Conservation (phyloP, 176 grass and related monocot species). For the Rhynchospora pubera region DNA sequence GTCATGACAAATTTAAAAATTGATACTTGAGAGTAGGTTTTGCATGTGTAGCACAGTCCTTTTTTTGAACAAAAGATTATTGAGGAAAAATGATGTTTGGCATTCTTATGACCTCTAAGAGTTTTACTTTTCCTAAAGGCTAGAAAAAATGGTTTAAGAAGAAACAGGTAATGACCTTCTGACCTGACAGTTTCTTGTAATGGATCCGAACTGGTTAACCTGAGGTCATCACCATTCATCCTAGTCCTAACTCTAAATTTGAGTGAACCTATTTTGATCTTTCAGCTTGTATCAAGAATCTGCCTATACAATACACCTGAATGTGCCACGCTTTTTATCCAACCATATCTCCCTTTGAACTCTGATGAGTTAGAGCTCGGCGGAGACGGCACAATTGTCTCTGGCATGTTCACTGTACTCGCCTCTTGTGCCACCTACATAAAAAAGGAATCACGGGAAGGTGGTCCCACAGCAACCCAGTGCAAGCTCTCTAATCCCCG, state of each 20-base stretch:
- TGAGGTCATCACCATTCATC: not conserved
- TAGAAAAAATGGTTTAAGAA: not conserved
- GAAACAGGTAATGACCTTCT: not conserved
- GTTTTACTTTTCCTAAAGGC: constrained; percentile 6
- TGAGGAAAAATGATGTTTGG: not conserved
- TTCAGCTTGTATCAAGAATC: constrained; percentile 89
- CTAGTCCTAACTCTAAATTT: constrained; percentile 13
- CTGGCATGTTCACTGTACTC: constrained; percentile 68
- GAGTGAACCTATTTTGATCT: constrained; percentile 18
- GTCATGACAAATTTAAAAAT: not conserved
- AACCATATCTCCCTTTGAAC: constrained; percentile 37
- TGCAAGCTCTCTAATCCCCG: constrained; percentile 78
- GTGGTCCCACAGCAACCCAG: constrained; percentile 35
- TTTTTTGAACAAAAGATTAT: not conserved
- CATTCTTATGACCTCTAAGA: not conserved
- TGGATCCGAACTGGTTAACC: not conserved
- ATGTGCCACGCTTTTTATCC: constrained; percentile 36
- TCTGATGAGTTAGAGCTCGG: constrained; percentile 47
- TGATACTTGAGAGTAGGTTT: not conserved
- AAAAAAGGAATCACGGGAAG: constrained; percentile 66
- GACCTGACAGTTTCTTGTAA: not conserved
- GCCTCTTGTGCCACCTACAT: constrained; percentile 71
- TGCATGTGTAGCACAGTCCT: not conserved
- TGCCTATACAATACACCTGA: constrained; percentile 51
- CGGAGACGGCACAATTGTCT: constrained; percentile 78